Base-by-base conservation (phyloP, 1,139 yeast species). In the Geotrichum citri-aurantii region DNA sequence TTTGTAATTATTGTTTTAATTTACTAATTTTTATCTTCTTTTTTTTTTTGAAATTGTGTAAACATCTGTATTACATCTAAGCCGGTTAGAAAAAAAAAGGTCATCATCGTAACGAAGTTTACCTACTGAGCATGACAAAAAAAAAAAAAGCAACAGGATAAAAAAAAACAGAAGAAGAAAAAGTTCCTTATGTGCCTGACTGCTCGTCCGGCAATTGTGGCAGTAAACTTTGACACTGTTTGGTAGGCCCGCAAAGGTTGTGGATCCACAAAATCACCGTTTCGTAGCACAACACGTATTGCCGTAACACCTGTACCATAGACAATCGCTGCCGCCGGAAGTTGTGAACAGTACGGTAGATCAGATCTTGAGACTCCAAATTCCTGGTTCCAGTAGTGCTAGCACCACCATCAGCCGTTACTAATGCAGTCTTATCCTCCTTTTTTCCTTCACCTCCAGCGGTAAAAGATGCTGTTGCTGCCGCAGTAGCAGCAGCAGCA, bases 271-370 rank as follows among this genome's bases (percentile, higher is more conserved):
- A 62, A 37, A 73, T 64, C 6, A 80, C 70, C 1, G 81, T 73
- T 63, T 88, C 92, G 71, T 88, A 88, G 66, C 92, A 84, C 59
- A 88, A 77, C 48, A 83, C 79, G 68, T 83, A 88, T 71, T 88
- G 96, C 47, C 89, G 77, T 65, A 88, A 74, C 62, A 84, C 86
- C 69, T 88, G 96, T 4, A 88, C 96, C 95, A 88, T 88, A 17
- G 91, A 85, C 33, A 88, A 77, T 57, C 96, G 75, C 69, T 88
- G 95, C 61, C 81, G 77, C 63, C 96, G 77, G 59, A 88, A 76
- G 59, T 82, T 82, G 66, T 85, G 77, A 31, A 85, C 88, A 6
- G 80, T 77, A 2, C 75, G 70, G 61, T 75, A 79, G 7, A 89
- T 76, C 37, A 85, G 78, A 71, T 86, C 93, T 5, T 33, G 46